Evolutionary conservation across 1,284 basidiomycete species (phyloP).

Genomic region (Polyporus tsugae): DNA sequence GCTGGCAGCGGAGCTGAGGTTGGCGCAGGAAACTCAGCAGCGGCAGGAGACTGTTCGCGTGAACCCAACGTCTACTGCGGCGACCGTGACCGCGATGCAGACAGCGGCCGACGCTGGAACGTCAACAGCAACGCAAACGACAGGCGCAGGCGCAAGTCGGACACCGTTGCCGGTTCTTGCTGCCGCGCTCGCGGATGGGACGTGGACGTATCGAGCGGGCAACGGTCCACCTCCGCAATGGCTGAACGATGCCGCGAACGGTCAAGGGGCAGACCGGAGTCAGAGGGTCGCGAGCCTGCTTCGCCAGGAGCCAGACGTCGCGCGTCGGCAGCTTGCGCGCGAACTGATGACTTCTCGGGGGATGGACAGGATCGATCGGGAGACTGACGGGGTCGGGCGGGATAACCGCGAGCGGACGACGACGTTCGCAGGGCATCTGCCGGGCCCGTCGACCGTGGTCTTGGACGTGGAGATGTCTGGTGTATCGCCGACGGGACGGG

Average conservation of each 20-base stretch:
- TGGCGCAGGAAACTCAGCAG: constrained; percentile 17
- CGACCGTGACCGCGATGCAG: neutral
- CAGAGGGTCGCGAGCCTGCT: constrained; percentile 3
- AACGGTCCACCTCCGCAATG: constrained; percentile 9
- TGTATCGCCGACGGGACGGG: constrained; percentile 10
- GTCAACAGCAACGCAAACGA: neutral
- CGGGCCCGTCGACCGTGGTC: neutral
- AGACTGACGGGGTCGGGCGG: neutral
- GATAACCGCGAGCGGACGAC: neutral
- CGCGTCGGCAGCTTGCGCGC: constrained; percentile 15
- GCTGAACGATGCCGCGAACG: constrained; percentile 9
- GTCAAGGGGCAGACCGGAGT: neutral
- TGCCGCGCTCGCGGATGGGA: constrained; percentile 18
- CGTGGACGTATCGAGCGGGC: constrained; percentile 21
- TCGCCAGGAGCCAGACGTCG: constrained; percentile 9
- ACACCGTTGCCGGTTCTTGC: constrained; percentile 20
- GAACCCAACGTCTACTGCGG: neutral
- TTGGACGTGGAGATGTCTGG: constrained; percentile 9
- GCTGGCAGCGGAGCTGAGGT: constrained; percentile 26
- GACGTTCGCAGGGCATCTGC: neutral
- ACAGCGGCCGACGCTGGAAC: neutral
- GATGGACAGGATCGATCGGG: neutral
- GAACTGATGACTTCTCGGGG: constrained; percentile 5
- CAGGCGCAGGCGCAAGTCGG: constrained; percentile 3
- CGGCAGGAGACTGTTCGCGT: constrained; percentile 7